Conservation (phyloP, 805 yeast species). For the Hanseniaspora lindneri region DNA sequence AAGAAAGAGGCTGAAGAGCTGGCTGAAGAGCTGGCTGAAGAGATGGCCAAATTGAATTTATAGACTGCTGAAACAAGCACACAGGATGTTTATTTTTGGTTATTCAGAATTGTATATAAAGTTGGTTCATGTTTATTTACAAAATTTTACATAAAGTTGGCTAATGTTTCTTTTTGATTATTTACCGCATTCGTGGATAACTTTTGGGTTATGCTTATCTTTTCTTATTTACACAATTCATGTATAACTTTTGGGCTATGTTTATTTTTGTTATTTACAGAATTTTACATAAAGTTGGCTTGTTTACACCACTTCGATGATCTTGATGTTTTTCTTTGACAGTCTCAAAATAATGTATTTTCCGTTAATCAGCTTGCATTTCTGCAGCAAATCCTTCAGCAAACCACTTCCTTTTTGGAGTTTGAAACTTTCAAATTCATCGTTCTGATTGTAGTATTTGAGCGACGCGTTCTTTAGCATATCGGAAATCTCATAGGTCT, state of each 20-base stretch:
- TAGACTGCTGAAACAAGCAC: neutral
- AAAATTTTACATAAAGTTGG: too few species aligned
- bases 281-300: too few species aligned
- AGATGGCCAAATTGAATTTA: neutral
- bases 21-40: neutral
- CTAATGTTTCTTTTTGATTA: too few species aligned
- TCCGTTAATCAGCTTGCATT: neutral
- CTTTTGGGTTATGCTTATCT: too few species aligned
- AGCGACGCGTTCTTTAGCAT: neutral
- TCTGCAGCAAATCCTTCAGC: neutral
- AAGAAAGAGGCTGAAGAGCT: neutral
- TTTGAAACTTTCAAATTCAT: neutral
- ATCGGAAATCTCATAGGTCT: neutral
- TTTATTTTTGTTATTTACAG: neutral
- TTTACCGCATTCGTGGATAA: too few species aligned
- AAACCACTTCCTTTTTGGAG: neutral
- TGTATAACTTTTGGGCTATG: neutral
- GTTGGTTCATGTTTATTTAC: too few species aligned
- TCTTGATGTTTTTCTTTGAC: conserved; percentile 1
- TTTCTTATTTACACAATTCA: neutral
- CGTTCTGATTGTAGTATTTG: conserved; percentile 1
- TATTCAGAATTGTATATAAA: too few species aligned
- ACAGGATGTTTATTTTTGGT: neutral
- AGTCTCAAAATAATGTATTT: neutral
- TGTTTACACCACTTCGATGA: conserved; percentile 5